Evolutionary conservation across 441 rosid species (phyloP), one percentile per base, ranked within the genome.

Genomic region (Iberis amara): DNA sequence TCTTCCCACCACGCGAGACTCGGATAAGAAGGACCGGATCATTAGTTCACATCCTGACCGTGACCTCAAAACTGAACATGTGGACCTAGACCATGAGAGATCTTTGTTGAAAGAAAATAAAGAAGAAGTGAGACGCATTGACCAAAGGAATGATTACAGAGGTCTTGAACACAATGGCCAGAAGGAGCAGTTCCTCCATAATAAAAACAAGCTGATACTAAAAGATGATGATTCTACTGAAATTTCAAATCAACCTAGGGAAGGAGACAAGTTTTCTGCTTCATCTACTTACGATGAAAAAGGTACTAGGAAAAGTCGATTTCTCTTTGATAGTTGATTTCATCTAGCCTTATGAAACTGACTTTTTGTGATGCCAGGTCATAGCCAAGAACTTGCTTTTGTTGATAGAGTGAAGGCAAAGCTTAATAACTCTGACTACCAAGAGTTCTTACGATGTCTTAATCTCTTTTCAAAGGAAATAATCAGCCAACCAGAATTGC

Each of bases 351-450:
- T 39, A 39, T 58, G 54, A 64, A 40, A 50, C 58, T 39, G 47
- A 31, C 61, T 48, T 35, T n/a, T 47, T 72, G 44, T 61, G 38
- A 45, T 75, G 70, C 55, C 82, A 94, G 97, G 78, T 27, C 64
- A 75, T 36, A 77, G 73, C 64, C 91, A 80, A 62, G 97, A 81
- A 63, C 71, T 83, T 65, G 76, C 81, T 60, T 89, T 84, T 73
- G 82, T 81, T 21, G 97, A 85, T 66, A 79, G 79, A 72, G 94
- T 94, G 62, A 94, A 81, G 70, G 89, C 79, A 53, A 94, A 77
- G 74, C 76, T 94, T 60, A 61, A 41, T 15, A 78, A 65, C 48
- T 70, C 83, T 27, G 96, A 80, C 10, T 79, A 75, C 76, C 97
- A 89, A 66, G 92, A 78, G 71, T 81, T 86, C 64, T 69, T 89